These are phyloP conservation scores for Fraxinus floribunda DNA, from an alignment of 305 asterid species.

Conservation along the genomic window DNA sequence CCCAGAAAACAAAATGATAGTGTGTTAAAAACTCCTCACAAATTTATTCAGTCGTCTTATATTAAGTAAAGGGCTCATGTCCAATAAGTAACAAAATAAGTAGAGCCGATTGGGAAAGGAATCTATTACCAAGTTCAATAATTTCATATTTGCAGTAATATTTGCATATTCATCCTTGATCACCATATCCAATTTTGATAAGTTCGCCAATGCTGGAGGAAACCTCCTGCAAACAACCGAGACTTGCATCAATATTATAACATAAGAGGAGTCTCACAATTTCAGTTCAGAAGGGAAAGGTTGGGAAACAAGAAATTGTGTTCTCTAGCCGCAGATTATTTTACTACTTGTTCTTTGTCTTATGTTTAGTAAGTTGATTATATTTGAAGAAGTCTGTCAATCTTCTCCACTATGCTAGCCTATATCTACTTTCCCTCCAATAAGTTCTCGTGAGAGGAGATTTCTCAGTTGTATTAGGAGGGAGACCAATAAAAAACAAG, in stretches of 20 bases:
- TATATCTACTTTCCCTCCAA: background rate
- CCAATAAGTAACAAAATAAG: background rate
- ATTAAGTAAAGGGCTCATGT: background rate
- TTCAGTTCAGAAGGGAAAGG: background rate
- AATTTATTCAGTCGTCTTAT: background rate
- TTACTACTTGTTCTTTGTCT: background rate
- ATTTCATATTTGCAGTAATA: conserved; percentile 60
- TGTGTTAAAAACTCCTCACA: background rate
- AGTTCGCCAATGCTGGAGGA: conserved; percentile 68
- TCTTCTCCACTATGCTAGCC: background rate
- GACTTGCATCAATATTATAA: conserved; percentile 17
- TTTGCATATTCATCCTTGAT: conserved; percentile 79
- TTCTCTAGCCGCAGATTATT: background rate
- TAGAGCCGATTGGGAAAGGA: conserved; percentile 6
- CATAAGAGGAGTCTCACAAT: background rate
- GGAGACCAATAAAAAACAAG: conserved; percentile 1
- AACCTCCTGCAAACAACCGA: conserved; percentile 60
- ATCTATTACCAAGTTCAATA: conserved; percentile 55
- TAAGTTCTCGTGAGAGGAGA: background rate
- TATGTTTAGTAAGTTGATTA: background rate
- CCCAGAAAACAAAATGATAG: background rate
- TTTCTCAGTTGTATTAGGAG: background rate
- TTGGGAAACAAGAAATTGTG: background rate
- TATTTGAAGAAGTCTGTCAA: background rate
- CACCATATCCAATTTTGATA: conserved; percentile 66